Evolutionary conservation across 768 basidiomycete species (phyloP).

Genomic region (Trametes punicea): DNA sequence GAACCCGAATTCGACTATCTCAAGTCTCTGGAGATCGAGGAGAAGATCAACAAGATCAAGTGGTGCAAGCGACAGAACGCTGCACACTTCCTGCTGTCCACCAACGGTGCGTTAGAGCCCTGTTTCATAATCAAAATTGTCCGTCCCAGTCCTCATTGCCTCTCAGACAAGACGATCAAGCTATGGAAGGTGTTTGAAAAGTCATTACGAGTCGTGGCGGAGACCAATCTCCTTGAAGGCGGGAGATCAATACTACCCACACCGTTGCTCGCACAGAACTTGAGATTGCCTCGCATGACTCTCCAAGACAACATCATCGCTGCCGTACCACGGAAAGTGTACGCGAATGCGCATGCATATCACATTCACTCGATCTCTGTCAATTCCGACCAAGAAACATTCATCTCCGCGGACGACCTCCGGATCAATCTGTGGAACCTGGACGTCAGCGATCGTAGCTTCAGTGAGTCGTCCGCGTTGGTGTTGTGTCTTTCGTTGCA

Average conservation of each 20-base stretch:
- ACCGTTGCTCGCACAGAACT: constrained; percentile 53
- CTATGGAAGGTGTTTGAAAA: constrained; percentile 99
- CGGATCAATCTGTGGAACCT: constrained; percentile 98
- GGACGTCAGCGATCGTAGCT: constrained; percentile 97
- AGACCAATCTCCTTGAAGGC: constrained; percentile 91
- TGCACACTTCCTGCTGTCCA: constrained; percentile 95
- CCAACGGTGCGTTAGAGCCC: constrained; percentile 71
- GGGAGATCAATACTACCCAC: constrained; percentile 66
- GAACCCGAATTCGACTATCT: constrained; percentile 99
- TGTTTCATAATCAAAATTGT: background rate
- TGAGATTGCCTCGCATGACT: constrained; percentile 87
- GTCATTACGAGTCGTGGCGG: constrained; percentile 89
- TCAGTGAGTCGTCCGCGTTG: constrained; percentile 65
- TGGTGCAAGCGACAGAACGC: constrained; percentile 99
- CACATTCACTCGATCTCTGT: constrained; percentile 99
- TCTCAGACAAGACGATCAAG: constrained; percentile 98
- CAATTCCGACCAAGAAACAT: constrained; percentile 99
- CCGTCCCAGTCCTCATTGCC: background rate
- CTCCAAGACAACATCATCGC: constrained; percentile 98
- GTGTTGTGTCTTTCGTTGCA: background rate
- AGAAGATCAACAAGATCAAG: constrained; percentile 99
- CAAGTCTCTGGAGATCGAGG: constrained; percentile 99
- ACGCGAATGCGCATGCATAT: constrained; percentile 98
- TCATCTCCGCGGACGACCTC: constrained; percentile 98
- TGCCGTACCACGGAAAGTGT: constrained; percentile 97